Base-by-base conservation (phyloP, 1,284 basidiomycete genomes). In the Phellopilus nigrolimitatus region DNA sequence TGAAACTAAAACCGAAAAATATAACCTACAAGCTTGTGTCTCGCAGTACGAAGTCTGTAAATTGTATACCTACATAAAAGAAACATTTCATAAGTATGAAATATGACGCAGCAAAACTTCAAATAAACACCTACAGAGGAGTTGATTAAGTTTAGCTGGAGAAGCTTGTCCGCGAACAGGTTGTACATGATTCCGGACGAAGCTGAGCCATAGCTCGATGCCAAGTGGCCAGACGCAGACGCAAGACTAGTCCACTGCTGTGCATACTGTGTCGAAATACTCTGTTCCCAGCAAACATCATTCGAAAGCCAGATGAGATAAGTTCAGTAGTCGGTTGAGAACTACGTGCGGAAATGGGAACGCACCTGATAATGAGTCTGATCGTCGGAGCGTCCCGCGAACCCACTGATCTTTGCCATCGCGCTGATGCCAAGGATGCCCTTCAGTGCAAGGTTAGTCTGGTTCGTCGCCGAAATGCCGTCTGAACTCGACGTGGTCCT, bases 101-200 rank as follows among this genome's bases (percentile, higher is more conserved):
- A 19, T 3, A 28, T 9, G 13, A 31, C 0, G 17, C 6, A n/a
- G n/a, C n/a, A n/a, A n/a, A n/a, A n/a, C 22, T 4, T 4, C 2
- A 36, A 22, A n/a, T 34, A 31, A 10, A 10, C 15, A 17, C 38
- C 19, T 10, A 68, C 56, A 22, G 53, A 60, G 13, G 58, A 42
- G 13, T 62, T 59, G 56, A 66, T 61, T 17, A 65, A 42, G 36
- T 62, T 51, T 9, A 60, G 55, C 27, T 57, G 47, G 5, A 54
- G 36, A 4, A 54, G 30, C 25, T 54, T 54, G 27, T 54, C 47
- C 39, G n/a, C n/a, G n/a, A n/a, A n/a, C n/a, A n/a, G n/a, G n/a
- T n/a, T n/a, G n/a, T n/a, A n/a, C n/a, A n/a, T n/a, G n/a, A n/a
- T n/a, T n/a, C n/a, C n/a, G n/a, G n/a, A n/a, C n/a, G n/a, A n/a